Conservation (phyloP, 2,329 filamentous ascomycete genomes). For the Alternaria dauci region DNA sequence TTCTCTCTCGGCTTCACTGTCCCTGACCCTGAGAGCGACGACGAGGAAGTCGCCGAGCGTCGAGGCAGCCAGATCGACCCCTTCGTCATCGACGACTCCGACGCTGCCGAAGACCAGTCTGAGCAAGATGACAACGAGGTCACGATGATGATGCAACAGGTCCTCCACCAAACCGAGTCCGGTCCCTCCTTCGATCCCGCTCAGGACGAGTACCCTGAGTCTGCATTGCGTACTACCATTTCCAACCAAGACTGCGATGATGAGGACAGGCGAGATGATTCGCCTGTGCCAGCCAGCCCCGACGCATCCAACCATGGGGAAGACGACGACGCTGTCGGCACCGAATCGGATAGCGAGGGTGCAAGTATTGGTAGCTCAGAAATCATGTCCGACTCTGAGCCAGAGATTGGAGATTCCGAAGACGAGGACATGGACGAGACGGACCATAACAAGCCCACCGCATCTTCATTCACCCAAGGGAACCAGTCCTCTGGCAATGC, state of each 20-base stretch:
- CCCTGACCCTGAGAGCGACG: slow-evolving; percentile 43
- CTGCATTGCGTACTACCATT: slow-evolving; percentile 6
- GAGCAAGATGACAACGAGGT: slow-evolving; percentile 12
- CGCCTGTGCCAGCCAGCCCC: neutral
- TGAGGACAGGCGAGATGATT: slow-evolving; percentile 2
- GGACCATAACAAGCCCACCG: neutral
- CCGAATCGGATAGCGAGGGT: slow-evolving; percentile 20
- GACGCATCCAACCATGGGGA: slow-evolving; percentile 9
- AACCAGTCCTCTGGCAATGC: neutral
- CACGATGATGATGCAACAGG: slow-evolving; percentile 20
- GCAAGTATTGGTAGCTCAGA: slow-evolving; percentile 21
- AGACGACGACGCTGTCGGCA: slow-evolving; percentile 1
- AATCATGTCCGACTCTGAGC: slow-evolving; percentile 11
- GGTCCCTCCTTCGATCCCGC: neutral
- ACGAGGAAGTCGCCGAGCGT: slow-evolving; percentile 29
- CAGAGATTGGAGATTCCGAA: slow-evolving; percentile 12
- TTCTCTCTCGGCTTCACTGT: slow-evolving; percentile 44
- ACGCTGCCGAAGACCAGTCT: slow-evolving; percentile 19
- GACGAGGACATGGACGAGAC: slow-evolving; percentile 8
- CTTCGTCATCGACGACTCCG: slow-evolving; percentile 42
- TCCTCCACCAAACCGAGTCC: slow-evolving; percentile 10
- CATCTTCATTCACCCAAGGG: neutral
- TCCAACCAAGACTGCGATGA: slow-evolving; percentile 9
- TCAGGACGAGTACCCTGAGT: slow-evolving; percentile 9
- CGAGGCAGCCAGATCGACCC: slow-evolving; percentile 41